A percentile compares a stretch with the other conserved stretches of the same genome.
Evolutionary conservation across 306 rosid genomes (phyloP).

Genomic region (Gynostemma pentaphyllum): DNA sequence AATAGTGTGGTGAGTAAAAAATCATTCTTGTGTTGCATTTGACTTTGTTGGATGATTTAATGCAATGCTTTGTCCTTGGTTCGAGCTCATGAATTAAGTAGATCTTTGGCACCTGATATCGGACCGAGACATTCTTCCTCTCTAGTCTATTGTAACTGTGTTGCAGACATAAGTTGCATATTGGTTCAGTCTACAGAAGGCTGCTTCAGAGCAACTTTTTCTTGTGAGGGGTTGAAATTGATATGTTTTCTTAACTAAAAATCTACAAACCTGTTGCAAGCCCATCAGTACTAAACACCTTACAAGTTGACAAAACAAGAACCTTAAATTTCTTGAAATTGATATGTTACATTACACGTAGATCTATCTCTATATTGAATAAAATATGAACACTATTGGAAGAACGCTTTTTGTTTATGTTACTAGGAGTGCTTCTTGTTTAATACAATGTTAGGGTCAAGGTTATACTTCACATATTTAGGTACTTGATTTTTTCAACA

Average conservation of each 20-base stretch:
- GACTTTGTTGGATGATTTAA: not conserved
- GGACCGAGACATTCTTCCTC: not conserved
- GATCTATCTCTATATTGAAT: too few relatives aligned
- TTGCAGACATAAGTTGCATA: not conserved
- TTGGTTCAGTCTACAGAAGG: slow-evolving; percentile 5
- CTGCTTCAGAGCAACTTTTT: not conserved
- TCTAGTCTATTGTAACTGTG: not conserved
- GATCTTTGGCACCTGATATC: not conserved
- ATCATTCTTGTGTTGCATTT: not conserved
- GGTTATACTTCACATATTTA: not conserved
- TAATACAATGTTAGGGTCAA: not conserved
- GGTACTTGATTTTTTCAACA: too few relatives aligned
- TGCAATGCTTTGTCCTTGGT: not conserved
- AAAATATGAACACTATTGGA: too few relatives aligned
- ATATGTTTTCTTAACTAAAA: too few relatives aligned
- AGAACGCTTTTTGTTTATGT: not conserved
- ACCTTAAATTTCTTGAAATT: too few relatives aligned
- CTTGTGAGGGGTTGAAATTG: not conserved
- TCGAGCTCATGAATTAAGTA: not conserved
- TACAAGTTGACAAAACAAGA: too few relatives aligned
- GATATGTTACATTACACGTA: too few relatives aligned
- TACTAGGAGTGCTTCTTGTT: not conserved
- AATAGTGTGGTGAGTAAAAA: slow-evolving; percentile 74
- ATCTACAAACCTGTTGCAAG: too few relatives aligned
- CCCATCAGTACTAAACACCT: too few relatives aligned